Conservation (phyloP, 768 basidiomycete species). For the Lactifluus volemus region DNA sequence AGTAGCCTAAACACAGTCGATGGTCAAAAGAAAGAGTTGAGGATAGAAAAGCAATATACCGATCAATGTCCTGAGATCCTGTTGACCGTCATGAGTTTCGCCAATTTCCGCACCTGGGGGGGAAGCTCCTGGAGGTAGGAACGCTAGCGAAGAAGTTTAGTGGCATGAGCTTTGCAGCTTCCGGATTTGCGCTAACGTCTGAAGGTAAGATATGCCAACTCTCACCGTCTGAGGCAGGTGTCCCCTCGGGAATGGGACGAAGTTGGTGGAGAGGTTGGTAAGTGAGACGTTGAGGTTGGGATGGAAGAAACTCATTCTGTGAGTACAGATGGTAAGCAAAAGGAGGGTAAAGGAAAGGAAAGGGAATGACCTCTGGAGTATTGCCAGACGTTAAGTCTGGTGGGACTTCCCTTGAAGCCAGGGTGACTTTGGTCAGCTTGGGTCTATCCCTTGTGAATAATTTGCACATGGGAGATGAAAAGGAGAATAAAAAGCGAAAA, state of each 20-base stretch:
- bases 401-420: conserved; percentile 22
- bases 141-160: conserved; percentile 40
- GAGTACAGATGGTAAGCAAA: not conserved
- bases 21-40: not conserved
- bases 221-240: conserved; percentile 32
- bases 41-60: conserved; percentile 31
- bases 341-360: not conserved
- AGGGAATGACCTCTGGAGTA: conserved; percentile 22
- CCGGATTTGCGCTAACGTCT: conserved; percentile 21
- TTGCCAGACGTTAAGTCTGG: conserved; percentile 27
- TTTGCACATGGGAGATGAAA: conserved; percentile 41
- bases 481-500: not conserved
- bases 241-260: conserved; percentile 4
- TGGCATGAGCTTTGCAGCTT: conserved; percentile 18
- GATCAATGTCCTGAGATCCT: conserved; percentile 60
- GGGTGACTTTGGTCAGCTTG: conserved; percentile 29
- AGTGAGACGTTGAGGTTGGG: conserved; percentile 1
- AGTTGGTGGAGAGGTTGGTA: conserved; percentile 11
- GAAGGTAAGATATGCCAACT: conserved; percentile 35
- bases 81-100: conserved; percentile 33
- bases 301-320: conserved; percentile 6
- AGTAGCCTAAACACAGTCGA: conserved; percentile 40
- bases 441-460: conserved; percentile 46
- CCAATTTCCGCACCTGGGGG: conserved; percentile 32
- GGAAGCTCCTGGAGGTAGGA: conserved; percentile 37